Percentiles rank a stretch among this genome's conserved stretches.
phyloP scores from a whole-genome alignment of 805 yeast species.

The Myxozyma sirexii region DNA sequence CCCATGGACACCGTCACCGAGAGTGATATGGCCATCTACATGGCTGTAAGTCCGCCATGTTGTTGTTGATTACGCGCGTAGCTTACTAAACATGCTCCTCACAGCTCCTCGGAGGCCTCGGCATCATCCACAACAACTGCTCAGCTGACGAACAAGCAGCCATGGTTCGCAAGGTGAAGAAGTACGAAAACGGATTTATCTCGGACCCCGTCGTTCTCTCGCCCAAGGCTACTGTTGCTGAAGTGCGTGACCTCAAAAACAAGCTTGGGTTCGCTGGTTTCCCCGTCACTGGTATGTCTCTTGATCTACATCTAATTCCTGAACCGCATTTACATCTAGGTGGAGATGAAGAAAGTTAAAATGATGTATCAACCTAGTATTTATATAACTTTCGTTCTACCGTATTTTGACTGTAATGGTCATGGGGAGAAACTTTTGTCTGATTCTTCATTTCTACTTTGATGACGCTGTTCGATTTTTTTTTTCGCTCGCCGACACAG shows the following conservation, averaged over 20 bases:
- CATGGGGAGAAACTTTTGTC: slow-evolving; percentile 32
- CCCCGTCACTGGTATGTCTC: slow-evolving; percentile 95
- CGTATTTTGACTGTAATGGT: slow-evolving; percentile 53
- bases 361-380: slow-evolving; percentile 39
- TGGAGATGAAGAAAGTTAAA: not conserved
- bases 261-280: slow-evolving; percentile 91
- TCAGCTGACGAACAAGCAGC: slow-evolving; percentile 96
- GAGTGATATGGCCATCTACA: slow-evolving; percentile 94
- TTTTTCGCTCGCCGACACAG: not conserved
- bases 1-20: slow-evolving; percentile 99
- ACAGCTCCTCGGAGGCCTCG: slow-evolving; percentile 89
- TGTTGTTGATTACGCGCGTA: no score
- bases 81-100: not conserved
- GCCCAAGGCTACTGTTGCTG: slow-evolving; percentile 76
- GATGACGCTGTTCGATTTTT: not conserved
- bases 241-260: slow-evolving; percentile 71
- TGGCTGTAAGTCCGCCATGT: slow-evolving; percentile 59
- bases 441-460: slow-evolving; percentile 9
- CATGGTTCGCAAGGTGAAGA: slow-evolving; percentile 96
- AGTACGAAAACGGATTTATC: slow-evolving; percentile 96
- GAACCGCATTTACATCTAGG: not conserved
- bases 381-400: slow-evolving; percentile 98
- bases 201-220: slow-evolving; percentile 87
- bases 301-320: no score
- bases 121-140: slow-evolving; percentile 98